Percentiles rank a stretch among this genome's conserved stretches.
Evolutionary conservation across 1,284 basidiomycete genomes (phyloP).

Genomic region (Boletus sp.): DNA sequence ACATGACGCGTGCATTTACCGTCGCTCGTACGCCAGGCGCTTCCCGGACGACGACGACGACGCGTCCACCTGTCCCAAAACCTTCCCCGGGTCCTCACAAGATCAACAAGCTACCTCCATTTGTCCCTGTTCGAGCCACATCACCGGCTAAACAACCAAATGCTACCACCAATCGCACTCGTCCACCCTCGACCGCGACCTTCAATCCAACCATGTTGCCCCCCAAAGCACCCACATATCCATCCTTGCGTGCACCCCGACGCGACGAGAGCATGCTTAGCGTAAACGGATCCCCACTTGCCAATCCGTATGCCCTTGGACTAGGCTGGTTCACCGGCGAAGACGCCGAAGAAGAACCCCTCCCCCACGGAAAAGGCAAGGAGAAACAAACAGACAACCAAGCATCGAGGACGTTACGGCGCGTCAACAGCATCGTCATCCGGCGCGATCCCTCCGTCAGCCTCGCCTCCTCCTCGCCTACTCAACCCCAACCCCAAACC

Average conservation of each 20-base stretch:
- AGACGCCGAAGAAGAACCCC: slow-evolving; percentile 28
- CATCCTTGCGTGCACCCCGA: slow-evolving; percentile 53
- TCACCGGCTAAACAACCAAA: slow-evolving; percentile 48
- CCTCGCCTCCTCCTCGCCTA: slow-evolving; percentile 22
- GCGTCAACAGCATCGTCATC: slow-evolving; percentile 63
- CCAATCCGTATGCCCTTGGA: slow-evolving; percentile 66
- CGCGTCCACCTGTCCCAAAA: slow-evolving; percentile 38
- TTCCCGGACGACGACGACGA: slow-evolving; percentile 29
- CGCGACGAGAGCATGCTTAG: slow-evolving; percentile 72
- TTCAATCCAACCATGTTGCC: slow-evolving; percentile 67
- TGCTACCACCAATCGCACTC: slow-evolving; percentile 19
- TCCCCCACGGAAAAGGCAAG: slow-evolving; percentile 21
- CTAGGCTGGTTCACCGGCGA: slow-evolving; percentile 49
- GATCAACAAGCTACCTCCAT: slow-evolving; percentile 28
- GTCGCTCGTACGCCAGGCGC: slow-evolving; percentile 48
- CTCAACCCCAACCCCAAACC: slow-evolving; percentile 3
- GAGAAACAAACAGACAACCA: slow-evolving; percentile 15
- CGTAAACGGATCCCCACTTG: slow-evolving; percentile 72
- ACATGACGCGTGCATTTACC: slow-evolving; percentile 41
- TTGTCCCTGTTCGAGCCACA: slow-evolving; percentile 27
- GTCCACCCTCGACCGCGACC: slow-evolving; percentile 63
- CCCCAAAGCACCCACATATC: slow-evolving; percentile 61
- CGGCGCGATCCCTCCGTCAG: slow-evolving; percentile 55
- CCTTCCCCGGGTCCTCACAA: slow-evolving; percentile 62
- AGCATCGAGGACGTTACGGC: slow-evolving; percentile 29